Evolutionary conservation across 805 yeast genomes (phyloP).

Genomic region (Barnettozyma wickerhamii): DNA sequence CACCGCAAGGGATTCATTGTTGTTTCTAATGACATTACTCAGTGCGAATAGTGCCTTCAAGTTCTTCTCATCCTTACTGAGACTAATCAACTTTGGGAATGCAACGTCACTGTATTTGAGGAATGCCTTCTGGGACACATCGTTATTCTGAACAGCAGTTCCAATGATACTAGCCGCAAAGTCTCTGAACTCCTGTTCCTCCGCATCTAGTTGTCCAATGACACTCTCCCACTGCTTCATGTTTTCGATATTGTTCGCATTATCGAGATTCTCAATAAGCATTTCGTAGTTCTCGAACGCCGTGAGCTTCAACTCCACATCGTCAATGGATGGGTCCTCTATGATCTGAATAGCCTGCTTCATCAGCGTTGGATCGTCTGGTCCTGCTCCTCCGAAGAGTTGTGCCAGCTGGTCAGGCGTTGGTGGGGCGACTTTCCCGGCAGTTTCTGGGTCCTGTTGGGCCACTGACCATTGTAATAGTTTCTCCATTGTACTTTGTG

Average conservation of each 20-base stretch:
- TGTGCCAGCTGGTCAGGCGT: slow-evolving; percentile 79
- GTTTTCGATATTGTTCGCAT: slow-evolving; percentile 88
- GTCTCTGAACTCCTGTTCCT: slow-evolving; percentile 43
- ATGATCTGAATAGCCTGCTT: slow-evolving; percentile 64
- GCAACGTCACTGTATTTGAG: slow-evolving; percentile 44
- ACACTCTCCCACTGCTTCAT: slow-evolving; percentile 76
- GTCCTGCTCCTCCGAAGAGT: slow-evolving; percentile 66
- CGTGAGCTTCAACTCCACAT: slow-evolving; percentile 56
- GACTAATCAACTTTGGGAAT: slow-evolving; percentile 37
- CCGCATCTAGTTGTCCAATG: slow-evolving; percentile 46
- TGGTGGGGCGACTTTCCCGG: slow-evolving; percentile 57
- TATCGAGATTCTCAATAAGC: slow-evolving; percentile 89
- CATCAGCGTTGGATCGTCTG: slow-evolving; percentile 88
- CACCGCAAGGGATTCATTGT: slow-evolving; percentile 44
- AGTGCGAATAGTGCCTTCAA: slow-evolving; percentile 76
- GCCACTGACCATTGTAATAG: slow-evolving; percentile 90
- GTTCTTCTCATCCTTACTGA: slow-evolving; percentile 36
- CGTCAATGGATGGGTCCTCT: slow-evolving; percentile 46
- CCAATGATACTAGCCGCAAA: slow-evolving; percentile 75
- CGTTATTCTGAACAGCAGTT: slow-evolving; percentile 91
- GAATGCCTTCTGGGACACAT: slow-evolving; percentile 65
- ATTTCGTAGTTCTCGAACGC: slow-evolving; percentile 92
- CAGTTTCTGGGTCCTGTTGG: slow-evolving; percentile 69
- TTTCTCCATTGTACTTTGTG: slow-evolving; percentile 92
- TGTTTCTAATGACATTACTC: slow-evolving; percentile 69